Evolutionary conservation across 164 flowering plant species (phyloP), one percentile per base, ranked within the genome.

Genomic region (Liquidambar formosana): DNA sequence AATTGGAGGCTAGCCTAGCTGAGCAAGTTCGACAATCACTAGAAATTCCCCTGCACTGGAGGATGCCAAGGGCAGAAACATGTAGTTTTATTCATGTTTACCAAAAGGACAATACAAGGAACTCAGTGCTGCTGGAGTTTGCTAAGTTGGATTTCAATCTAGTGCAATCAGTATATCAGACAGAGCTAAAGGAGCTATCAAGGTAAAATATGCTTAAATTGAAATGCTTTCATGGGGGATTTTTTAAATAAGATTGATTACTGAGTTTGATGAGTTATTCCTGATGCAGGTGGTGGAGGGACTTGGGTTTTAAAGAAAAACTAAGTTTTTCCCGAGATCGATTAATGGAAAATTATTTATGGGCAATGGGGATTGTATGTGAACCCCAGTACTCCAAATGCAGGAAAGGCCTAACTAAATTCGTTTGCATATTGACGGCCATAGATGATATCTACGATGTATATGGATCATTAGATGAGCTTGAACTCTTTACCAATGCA

Each of bases 221-320:
- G 11, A 21, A 15, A 41, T 57, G 12, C 14, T 46, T 46, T 46
- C 14, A 15, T 9, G 3, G 49, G 16, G 14, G 49, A 46, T 9
- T 46, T 46, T 33, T 14, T 27, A 21, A 38, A 10, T 25, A 10
- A 21, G 25, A 67, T 51, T 28, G 25, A 67, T 51, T 28, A 27
- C 10, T 19, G 52, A 23, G 14, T 16, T 46, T 18, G 22, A 18
- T 1, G 18, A 25, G 33, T 23, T 9, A 8, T 57, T 57, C 2
- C 61, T 3, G n/a, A n/a, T n/a, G n/a, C 1, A 81, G 82, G 61
- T 81, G 84, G 82, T 76, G 82, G 82, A 74, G 19, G 27, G 58
- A 56, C 10, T 10, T 72, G 61, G 71, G 60, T 1, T 47, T 74
- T 9, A 45, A 25, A 19, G 64, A 68, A 12, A 71, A 60, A 13